Percentiles rank a stretch among this genome's conserved stretches.
Evolutionary conservation across 2,329 filamentous ascomycete species (phyloP).

Genomic region (Pseudovirgaria hyperparasitica): DNA sequence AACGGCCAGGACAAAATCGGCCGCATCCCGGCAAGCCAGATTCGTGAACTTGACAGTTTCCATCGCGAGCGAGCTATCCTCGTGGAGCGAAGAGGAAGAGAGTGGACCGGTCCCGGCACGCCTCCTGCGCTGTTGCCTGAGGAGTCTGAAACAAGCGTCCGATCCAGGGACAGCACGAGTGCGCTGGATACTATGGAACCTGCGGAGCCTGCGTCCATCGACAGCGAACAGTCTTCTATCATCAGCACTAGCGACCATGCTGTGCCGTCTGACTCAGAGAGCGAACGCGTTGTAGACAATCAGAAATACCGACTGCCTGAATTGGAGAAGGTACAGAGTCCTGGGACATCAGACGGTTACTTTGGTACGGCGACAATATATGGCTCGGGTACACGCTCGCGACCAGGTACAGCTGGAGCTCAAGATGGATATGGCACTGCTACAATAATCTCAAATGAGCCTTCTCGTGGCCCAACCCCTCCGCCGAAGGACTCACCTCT

Average conservation of each 20-base stretch:
- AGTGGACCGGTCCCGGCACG: conserved; percentile 49
- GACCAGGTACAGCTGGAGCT: conserved; percentile 17
- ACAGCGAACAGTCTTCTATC: conserved; percentile 35
- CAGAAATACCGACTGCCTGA: conserved; percentile 65
- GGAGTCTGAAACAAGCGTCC: not conserved
- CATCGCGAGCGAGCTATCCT: conserved; percentile 46
- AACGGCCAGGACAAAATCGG: conserved; percentile 40
- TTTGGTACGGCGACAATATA: conserved; percentile 45
- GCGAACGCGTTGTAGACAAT: conserved; percentile 40
- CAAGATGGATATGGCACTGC: conserved; percentile 6
- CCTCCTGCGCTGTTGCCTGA: conserved; percentile 14
- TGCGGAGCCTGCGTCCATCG: conserved; percentile 19
- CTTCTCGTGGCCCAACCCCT: conserved; percentile 28
- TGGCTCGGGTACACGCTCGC: conserved; percentile 33
- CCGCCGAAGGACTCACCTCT: conserved; percentile 38
- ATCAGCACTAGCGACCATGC: conserved; percentile 43
- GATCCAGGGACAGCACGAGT: too few species aligned
- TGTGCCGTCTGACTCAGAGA: conserved; percentile 38
- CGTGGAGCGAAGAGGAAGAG: conserved; percentile 53
- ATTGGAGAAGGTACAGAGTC: conserved; percentile 53
- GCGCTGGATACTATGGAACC: conserved; percentile 23
- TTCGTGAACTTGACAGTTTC: conserved; percentile 55
- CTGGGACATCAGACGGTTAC: conserved; percentile 23
- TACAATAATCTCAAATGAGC: too few species aligned
- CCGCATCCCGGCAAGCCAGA: conserved; percentile 56